Evolutionary conservation across 2,329 filamentous ascomycete genomes (phyloP).

Genomic region (Penicillium corylophilum): DNA sequence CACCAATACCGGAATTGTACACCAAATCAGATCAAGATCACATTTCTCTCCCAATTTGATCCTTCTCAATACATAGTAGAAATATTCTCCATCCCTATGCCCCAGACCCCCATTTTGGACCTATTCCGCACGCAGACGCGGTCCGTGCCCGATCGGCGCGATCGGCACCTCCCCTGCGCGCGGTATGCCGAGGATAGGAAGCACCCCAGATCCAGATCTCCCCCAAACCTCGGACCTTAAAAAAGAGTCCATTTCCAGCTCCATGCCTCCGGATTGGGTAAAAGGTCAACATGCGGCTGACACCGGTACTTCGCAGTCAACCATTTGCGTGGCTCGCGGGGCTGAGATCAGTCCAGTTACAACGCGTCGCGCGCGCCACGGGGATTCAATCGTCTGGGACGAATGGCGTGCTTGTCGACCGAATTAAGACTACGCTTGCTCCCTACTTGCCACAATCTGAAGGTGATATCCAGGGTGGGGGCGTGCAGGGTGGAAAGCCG

Average conservation of each 20-base stretch:
- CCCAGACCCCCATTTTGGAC: no score
- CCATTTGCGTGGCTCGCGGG: constrained; percentile 33
- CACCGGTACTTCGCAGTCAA: not conserved
- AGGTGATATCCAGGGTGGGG: not conserved
- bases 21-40: not conserved
- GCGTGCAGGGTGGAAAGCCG: not conserved
- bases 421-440: constrained; percentile 42
- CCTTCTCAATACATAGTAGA: no score
- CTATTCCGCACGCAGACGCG: constrained; percentile 5
- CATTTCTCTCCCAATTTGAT: no score
- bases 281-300: constrained; percentile 11
- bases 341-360: constrained; percentile 56
- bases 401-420: constrained; percentile 56
- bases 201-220: not conserved
- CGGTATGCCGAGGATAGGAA: not conserved
- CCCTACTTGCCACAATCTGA: constrained; percentile 2
- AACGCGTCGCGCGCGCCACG: constrained; percentile 59
- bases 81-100: no score
- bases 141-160: constrained; percentile 17
- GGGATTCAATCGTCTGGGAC: constrained; percentile 60
- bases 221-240: no score
- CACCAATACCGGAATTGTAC: not conserved
- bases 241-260: not conserved
- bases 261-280: not conserved
- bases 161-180: not conserved